Conservation (phyloP, 176 grass and related monocot genomes). For the Hordeum vulgare region DNA sequence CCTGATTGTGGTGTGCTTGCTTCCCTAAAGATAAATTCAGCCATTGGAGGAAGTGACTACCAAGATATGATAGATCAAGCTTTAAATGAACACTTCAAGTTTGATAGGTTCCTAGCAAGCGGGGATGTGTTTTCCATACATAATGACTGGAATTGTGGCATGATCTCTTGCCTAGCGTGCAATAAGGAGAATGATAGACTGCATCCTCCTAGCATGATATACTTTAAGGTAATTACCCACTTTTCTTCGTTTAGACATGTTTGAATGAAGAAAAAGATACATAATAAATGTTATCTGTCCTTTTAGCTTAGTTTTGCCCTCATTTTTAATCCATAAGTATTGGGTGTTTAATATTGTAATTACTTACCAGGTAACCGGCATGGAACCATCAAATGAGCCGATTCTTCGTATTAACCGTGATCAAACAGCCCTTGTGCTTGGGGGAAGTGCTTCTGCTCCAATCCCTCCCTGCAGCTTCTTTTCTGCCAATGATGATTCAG, state of each 20-base stretch:
- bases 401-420: constrained; percentile 65
- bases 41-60: constrained; percentile 52
- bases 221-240: constrained; percentile 57
- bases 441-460: constrained; percentile 60
- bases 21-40: constrained; percentile 69
- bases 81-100: constrained; percentile 70
- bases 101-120: constrained; percentile 77
- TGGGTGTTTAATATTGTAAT: constrained; percentile 14
- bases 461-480: constrained; percentile 69
- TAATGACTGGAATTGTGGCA: constrained; percentile 67
- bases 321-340: not conserved
- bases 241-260: not conserved
- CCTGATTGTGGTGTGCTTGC: constrained; percentile 83
- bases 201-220: constrained; percentile 43
- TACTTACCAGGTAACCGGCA: constrained; percentile 58
- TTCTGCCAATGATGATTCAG: constrained; percentile 33
- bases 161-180: constrained; percentile 56
- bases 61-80: constrained; percentile 80
- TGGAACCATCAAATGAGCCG: constrained; percentile 72
- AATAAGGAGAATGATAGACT: constrained; percentile 33
- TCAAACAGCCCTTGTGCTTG: constrained; percentile 86
- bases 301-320: not conserved
- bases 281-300: not conserved
- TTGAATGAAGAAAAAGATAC: not conserved
- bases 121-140: constrained; percentile 73